phyloP scores from a whole-genome alignment of 805 yeast species.

The Nakazawaea populi region DNA sequence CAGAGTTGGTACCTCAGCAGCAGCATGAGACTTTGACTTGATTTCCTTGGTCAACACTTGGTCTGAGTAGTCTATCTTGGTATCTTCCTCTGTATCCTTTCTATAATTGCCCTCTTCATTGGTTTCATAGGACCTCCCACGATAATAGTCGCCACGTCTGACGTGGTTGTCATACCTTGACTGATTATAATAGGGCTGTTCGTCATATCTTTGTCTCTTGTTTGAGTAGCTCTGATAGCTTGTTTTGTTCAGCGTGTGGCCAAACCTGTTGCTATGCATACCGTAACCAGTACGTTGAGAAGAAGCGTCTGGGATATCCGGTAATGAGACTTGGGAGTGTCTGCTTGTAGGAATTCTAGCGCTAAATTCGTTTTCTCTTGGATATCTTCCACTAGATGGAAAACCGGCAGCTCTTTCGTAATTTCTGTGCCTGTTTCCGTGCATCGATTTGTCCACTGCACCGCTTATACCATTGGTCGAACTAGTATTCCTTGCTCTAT shows the following conservation, averaged over 20 bases:
- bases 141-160: neutral
- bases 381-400: neutral
- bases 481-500: neutral
- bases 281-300: neutral
- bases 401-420: neutral
- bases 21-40: neutral
- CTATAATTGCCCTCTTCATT: neutral
- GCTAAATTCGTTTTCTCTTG: neutral
- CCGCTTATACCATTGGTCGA: neutral
- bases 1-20: too few species aligned
- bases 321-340: neutral
- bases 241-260: neutral
- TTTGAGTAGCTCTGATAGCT: neutral
- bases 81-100: neutral
- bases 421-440: neutral
- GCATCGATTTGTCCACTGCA: neutral
- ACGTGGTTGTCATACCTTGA: neutral
- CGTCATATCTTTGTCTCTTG: constrained; percentile 1
- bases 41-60: neutral
- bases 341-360: neutral
- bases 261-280: neutral
- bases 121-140: neutral
- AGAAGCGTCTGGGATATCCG: neutral
- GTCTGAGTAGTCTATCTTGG: constrained; percentile 6
- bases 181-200: neutral